A percentile compares a stretch with the other conserved stretches of the same genome.
phyloP scores from a whole-genome alignment of 495 filamentous ascomycete genomes.

The Lasiosphaeris hirsuta region DNA sequence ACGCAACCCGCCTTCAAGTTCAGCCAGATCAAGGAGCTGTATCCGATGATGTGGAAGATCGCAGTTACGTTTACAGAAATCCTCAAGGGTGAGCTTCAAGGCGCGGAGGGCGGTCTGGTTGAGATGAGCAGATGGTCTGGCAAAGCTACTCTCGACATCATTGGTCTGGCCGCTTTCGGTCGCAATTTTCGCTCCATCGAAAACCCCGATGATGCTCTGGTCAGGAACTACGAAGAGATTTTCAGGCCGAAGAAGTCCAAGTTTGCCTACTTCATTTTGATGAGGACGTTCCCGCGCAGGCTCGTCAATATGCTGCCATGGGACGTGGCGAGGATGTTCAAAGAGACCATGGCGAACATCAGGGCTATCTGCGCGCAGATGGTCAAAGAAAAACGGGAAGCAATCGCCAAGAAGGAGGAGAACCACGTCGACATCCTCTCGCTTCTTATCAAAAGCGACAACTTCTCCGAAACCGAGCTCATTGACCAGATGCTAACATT shows the following conservation, averaged over 20 bases:
- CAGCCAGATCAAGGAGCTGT: constrained; percentile 81
- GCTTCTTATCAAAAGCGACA: constrained; percentile 68
- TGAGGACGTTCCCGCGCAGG: constrained; percentile 43
- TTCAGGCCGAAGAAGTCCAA: constrained; percentile 44
- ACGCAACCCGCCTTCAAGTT: constrained; percentile 81
- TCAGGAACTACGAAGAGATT: constrained; percentile 58
- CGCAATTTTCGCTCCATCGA: constrained; percentile 68
- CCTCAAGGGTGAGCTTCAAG: constrained; percentile 34
- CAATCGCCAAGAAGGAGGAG: constrained; percentile 44
- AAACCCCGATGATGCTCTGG: constrained; percentile 59
- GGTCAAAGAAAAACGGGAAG: constrained; percentile 61
- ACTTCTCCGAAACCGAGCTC: constrained; percentile 72
- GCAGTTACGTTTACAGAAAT: constrained; percentile 26
- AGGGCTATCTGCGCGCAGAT: constrained; percentile 58
- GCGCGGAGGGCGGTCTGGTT: constrained; percentile 45
- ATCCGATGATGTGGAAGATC: constrained; percentile 79
- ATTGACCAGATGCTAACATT: constrained; percentile 91
- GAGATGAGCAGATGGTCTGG: constrained; percentile 66
- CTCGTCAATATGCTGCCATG: constrained; percentile 55
- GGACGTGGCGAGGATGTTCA: constrained; percentile 57
- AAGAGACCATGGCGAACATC: constrained; percentile 53
- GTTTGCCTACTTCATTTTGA: constrained; percentile 42
- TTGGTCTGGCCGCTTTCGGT: constrained; percentile 77
- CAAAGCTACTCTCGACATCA: constrained; percentile 78
- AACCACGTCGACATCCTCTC: constrained; percentile 72